phyloP scores from a whole-genome alignment of 768 basidiomycete genomes.

The Nevesoporus exiguus region DNA sequence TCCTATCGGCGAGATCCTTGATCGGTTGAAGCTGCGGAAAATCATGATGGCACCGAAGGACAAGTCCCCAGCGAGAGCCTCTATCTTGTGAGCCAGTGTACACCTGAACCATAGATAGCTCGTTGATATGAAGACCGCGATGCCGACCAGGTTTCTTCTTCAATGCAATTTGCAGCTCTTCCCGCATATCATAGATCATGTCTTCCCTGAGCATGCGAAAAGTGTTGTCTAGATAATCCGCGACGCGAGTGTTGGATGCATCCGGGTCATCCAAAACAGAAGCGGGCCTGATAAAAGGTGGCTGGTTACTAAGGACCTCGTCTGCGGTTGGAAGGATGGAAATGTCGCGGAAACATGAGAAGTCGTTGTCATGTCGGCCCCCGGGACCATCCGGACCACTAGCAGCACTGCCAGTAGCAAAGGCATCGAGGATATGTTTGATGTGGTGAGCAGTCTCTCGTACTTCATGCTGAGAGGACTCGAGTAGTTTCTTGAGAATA shows the following conservation, averaged over 20 bases:
- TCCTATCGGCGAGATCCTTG: constrained; percentile 33
- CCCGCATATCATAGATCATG: constrained; percentile 57
- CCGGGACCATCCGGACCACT: constrained; percentile 43
- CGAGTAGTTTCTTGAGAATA: constrained; percentile 26
- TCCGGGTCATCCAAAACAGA: constrained; percentile 43
- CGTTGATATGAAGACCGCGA: constrained; percentile 39
- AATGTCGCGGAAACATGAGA: constrained; percentile 54
- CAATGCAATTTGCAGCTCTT: too few relatives aligned
- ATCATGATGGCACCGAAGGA: constrained; percentile 36
- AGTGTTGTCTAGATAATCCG: constrained; percentile 59
- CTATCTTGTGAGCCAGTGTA: constrained; percentile 31
- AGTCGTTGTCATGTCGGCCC: constrained; percentile 72
- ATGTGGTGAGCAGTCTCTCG: constrained; percentile 40
- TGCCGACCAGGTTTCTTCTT: constrained; percentile 40
- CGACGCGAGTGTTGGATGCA: constrained; percentile 35
- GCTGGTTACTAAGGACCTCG: constrained; percentile 47
- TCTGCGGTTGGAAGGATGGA: constrained; percentile 62
- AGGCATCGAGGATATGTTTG: constrained; percentile 36
- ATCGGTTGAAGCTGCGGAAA: constrained; percentile 35
- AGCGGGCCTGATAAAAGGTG: constrained; percentile 51
- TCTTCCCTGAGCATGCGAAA: constrained; percentile 66
- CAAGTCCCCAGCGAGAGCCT: constrained; percentile 42
- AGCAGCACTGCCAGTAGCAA: constrained; percentile 21
- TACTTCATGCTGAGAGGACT: constrained; percentile 25
- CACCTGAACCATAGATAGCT: constrained; percentile 38